phyloP scores from a whole-genome alignment of 139 green algal genomes.

The Micromonas commoda region DNA sequence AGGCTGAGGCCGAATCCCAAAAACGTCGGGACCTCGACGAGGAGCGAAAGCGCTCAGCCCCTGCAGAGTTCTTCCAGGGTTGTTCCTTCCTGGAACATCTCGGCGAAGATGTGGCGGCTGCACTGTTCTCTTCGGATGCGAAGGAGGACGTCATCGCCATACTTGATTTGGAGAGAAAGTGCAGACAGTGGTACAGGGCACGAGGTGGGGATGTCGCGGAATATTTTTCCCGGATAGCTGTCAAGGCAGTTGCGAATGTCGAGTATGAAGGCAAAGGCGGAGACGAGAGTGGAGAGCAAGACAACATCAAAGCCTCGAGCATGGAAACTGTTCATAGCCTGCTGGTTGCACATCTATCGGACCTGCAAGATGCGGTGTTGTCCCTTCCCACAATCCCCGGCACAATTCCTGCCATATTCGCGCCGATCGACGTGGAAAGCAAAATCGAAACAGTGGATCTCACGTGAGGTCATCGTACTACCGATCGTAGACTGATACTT shows the following conservation, averaged over 20 bases:
- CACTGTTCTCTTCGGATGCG: neutral
- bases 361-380: neutral
- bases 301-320: too few species aligned
- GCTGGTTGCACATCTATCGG: neutral
- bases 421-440: neutral
- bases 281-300: neutral
- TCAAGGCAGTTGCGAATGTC: neutral
- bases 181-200: neutral
- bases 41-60: neutral
- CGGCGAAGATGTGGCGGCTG: neutral
- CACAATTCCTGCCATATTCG: neutral
- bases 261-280: neutral
- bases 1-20: neutral
- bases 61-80: neutral
- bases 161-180: neutral
- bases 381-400: neutral
- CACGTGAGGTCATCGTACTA: too few species aligned
- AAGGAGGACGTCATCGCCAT: neutral
- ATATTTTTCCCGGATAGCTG: neutral
- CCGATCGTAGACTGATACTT: neutral
- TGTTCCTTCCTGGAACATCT: neutral
- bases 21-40: neutral
- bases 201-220: neutral
- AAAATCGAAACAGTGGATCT: neutral
- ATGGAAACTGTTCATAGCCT: neutral